A percentile compares a stretch with the other conserved stretches of the same genome.
These are phyloP conservation scores for Lasiosphaeria hispida DNA, from an alignment of 495 filamentous ascomycete species.

Conservation along the genomic window DNA sequence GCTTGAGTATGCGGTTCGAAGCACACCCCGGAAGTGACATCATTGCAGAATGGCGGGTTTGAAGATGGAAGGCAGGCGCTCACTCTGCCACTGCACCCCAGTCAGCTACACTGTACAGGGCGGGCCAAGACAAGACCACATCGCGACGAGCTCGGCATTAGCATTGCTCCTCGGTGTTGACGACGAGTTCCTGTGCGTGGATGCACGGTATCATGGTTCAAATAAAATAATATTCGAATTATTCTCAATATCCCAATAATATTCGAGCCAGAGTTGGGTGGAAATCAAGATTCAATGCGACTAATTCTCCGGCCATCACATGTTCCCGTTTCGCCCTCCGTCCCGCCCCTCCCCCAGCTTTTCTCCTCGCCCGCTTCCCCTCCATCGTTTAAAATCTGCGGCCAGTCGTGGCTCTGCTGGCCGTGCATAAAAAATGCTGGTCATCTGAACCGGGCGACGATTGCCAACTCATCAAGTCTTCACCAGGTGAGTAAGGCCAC, in stretches of 20 bases:
- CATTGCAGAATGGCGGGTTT: no score
- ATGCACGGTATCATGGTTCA: not conserved
- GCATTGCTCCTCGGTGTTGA: no score
- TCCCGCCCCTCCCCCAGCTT: conserved; percentile 6
- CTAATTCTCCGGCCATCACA: not conserved
- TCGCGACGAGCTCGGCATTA: no score
- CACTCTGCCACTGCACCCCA: no score
- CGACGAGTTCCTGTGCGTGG: not conserved
- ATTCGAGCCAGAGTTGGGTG: not conserved
- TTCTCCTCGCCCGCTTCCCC: not conserved
- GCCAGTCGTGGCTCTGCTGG: conserved; percentile 7
- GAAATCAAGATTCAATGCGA: not conserved
- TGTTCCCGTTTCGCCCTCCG: conserved; percentile 3
- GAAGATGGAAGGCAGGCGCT: no score
- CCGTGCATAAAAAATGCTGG: conserved; percentile 23
- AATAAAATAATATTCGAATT: not conserved
- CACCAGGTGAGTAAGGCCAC: conserved; percentile 26
- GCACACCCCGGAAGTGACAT: no score
- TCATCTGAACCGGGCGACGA: conserved; percentile 23
- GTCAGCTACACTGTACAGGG: no score
- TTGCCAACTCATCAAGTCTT: conserved; percentile 31
- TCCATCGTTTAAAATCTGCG: not conserved
- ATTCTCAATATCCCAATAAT: not conserved
- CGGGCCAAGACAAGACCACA: no score
- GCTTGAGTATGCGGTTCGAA: no score